phyloP scores from a whole-genome alignment of 805 yeast genomes.

The Starmerella apis region DNA sequence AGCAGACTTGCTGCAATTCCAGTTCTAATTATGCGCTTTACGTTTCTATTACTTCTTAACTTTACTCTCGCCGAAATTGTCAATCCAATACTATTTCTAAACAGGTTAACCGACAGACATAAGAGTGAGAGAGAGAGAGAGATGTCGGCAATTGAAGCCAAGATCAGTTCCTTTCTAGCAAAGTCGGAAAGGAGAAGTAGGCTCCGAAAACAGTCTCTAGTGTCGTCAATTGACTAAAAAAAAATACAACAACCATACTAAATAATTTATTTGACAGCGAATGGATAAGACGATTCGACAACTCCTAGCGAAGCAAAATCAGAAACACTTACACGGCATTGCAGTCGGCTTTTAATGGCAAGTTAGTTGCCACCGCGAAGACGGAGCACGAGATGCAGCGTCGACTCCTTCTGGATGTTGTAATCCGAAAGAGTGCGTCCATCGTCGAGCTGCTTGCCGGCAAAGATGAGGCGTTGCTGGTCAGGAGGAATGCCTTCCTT shows the following conservation, averaged over 20 bases:
- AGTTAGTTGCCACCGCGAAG: conserved; percentile 65
- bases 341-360: conserved; percentile 1
- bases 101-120: too few species aligned
- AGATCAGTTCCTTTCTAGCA: too few species aligned
- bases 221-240: conserved; percentile 2
- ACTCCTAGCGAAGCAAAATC: neutral
- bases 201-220: too few species aligned
- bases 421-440: conserved; percentile 88
- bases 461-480: conserved; percentile 88
- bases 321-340: neutral
- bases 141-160: too few species aligned
- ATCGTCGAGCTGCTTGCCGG: conserved; percentile 92
- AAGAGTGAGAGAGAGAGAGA: too few species aligned
- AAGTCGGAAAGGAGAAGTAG: too few species aligned
- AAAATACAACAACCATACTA: neutral
- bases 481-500: conserved; percentile 96
- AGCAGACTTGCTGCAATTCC: too few species aligned
- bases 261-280: neutral
- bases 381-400: conserved; percentile 71
- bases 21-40: too few species aligned
- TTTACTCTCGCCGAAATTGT: too few species aligned
- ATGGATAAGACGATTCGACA: neutral
- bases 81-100: too few species aligned
- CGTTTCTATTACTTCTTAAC: too few species aligned
- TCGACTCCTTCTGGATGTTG: conserved; percentile 90